Percentiles rank a stretch among this genome's conserved stretches.
These are phyloP conservation scores for Capsaspora owczarzaki DNA, from an alignment of 78 protist species.

Conservation along the genomic window DNA sequence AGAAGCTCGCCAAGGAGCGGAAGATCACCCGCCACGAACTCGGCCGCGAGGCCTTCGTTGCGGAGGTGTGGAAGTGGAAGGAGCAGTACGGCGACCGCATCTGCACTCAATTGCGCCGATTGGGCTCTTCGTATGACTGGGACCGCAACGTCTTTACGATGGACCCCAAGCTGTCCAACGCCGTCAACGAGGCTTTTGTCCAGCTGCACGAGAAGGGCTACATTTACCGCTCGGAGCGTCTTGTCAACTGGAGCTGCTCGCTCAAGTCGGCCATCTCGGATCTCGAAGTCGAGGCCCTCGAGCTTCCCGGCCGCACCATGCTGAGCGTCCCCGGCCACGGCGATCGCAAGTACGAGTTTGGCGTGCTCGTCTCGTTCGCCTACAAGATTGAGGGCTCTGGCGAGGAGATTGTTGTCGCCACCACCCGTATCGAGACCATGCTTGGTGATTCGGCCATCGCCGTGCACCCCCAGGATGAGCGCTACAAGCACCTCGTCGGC, in stretches of 20 bases:
- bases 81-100: slow-evolving; percentile 73
- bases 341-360: slow-evolving; percentile 49
- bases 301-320: slow-evolving; percentile 38
- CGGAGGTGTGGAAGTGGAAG: slow-evolving; percentile 93
- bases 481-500: slow-evolving; percentile 81
- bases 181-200: slow-evolving; percentile 89
- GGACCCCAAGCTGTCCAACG: slow-evolving; percentile 62
- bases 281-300: slow-evolving; percentile 74
- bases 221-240: slow-evolving; percentile 72
- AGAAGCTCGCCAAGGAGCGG: slow-evolving; percentile 51
- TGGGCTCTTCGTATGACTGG: slow-evolving; percentile 98
- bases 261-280: slow-evolving; percentile 96
- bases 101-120: slow-evolving; percentile 68
- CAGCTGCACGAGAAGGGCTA: slow-evolving; percentile 63
- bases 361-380: slow-evolving; percentile 69
- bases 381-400: slow-evolving; percentile 75
- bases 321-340: slow-evolving; percentile 74
- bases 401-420: slow-evolving; percentile 83
- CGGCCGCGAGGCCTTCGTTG: slow-evolving; percentile 89
- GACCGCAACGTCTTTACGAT: slow-evolving; percentile 89
- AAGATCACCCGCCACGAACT: slow-evolving; percentile 66
- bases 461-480: slow-evolving; percentile 90
- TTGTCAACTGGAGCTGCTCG: slow-evolving; percentile 95
- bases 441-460: slow-evolving; percentile 98
- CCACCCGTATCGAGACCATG: slow-evolving; percentile 99